These are phyloP conservation scores for Fusarium sp. DNA, from an alignment of 2,329 filamentous ascomycete genomes.

Conservation along the genomic window DNA sequence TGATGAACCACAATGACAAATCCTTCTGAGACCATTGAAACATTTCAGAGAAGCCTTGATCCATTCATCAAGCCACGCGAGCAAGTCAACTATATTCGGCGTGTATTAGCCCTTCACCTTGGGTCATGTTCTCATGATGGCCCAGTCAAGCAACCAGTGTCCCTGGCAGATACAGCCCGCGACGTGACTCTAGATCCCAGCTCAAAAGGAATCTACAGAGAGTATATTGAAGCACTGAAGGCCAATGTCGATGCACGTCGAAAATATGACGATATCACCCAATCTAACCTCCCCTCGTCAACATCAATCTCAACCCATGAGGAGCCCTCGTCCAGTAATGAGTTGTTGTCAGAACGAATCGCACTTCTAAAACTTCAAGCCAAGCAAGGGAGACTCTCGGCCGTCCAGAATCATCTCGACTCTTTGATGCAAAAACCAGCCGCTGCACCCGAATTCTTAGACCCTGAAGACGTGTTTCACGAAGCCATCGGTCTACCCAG, in stretches of 20 bases:
- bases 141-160: constrained; percentile 62
- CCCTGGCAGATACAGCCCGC: constrained; percentile 62
- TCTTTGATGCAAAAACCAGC: constrained; percentile 67
- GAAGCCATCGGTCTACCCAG: constrained; percentile 62
- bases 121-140: constrained; percentile 62
- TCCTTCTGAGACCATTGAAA: constrained; percentile 54
- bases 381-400: constrained; percentile 66
- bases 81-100: constrained; percentile 70
- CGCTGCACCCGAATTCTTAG: constrained; percentile 65
- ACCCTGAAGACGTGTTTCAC: constrained; percentile 64
- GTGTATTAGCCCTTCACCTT: constrained; percentile 69
- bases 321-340: constrained; percentile 30
- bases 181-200: constrained; percentile 56
- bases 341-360: constrained; percentile 66
- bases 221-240: constrained; percentile 69
- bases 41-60: constrained; percentile 62
- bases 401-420: constrained; percentile 67
- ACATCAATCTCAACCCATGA: constrained; percentile 41
- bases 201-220: constrained; percentile 65
- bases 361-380: constrained; percentile 66
- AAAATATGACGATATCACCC: constrained; percentile 61
- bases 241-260: constrained; percentile 67
- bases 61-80: constrained; percentile 71
- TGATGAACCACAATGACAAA: constrained; percentile 50
- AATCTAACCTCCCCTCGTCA: constrained; percentile 39